A percentile compares a stretch with the other conserved stretches of the same genome.
phyloP scores from a whole-genome alignment of 164 flowering plant species.

The Piper betle region DNA sequence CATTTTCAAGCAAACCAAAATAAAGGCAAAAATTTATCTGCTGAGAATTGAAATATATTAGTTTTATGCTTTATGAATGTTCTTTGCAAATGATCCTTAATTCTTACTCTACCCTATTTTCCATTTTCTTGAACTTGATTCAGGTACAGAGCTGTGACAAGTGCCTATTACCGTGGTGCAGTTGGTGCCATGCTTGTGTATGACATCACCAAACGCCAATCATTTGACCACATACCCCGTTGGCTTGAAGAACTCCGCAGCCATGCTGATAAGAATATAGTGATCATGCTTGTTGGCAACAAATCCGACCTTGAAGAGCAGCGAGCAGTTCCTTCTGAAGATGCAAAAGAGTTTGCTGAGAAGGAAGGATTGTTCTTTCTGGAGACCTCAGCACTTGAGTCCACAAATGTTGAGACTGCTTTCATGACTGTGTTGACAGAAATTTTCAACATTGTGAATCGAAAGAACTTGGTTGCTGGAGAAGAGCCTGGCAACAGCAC shows the following conservation, averaged over 20 bases:
- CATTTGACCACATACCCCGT: constrained; percentile 75
- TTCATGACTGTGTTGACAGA: constrained; percentile 61
- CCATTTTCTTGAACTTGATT: not conserved
- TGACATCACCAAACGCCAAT: constrained; percentile 70
- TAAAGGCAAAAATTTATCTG: too few relatives aligned
- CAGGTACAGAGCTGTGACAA: constrained; percentile 82
- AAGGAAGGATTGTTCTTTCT: constrained; percentile 74
- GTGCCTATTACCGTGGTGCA: constrained; percentile 84
- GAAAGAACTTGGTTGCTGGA: constrained; percentile 48
- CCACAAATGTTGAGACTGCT: constrained; percentile 64
- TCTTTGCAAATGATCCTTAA: too few relatives aligned
- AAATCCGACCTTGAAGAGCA: constrained; percentile 60
- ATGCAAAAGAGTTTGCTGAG: constrained; percentile 73
- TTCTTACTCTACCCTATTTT: too few relatives aligned
- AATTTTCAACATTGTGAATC: constrained; percentile 67
- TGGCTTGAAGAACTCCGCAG: constrained; percentile 81
- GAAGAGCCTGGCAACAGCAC: constrained; percentile 40
- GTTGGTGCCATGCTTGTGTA: constrained; percentile 81
- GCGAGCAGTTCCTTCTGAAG: constrained; percentile 63
- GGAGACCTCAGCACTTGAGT: constrained; percentile 71
- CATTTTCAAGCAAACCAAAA: too few relatives aligned
- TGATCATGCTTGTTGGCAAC: constrained; percentile 69
- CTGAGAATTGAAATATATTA: too few relatives aligned
- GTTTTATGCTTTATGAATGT: too few relatives aligned
- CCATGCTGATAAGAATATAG: constrained; percentile 87